phyloP scores from a whole-genome alignment of 495 filamentous ascomycete genomes.

The Chlorociboria aeruginascens region DNA sequence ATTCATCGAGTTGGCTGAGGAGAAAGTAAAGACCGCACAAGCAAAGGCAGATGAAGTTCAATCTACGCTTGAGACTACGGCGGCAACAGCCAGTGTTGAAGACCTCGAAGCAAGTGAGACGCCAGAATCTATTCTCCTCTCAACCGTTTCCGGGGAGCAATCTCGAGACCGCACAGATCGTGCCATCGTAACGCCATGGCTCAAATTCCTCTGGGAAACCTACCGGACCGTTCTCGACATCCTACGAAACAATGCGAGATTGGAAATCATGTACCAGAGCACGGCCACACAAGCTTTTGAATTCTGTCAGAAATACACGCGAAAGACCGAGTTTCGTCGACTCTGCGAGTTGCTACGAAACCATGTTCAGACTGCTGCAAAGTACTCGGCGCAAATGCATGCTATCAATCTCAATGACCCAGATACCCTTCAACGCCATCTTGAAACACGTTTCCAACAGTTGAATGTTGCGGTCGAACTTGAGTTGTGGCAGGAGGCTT shows the following conservation, averaged over 20 bases:
- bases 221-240: slow-evolving; percentile 98
- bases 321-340: slow-evolving; percentile 97
- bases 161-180: slow-evolving; percentile 93
- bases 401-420: slow-evolving; percentile 97
- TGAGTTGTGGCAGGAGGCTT: slow-evolving; percentile 98
- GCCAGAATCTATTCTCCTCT: slow-evolving; percentile 93
- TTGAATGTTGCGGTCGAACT: slow-evolving; percentile 96
- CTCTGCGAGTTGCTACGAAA: slow-evolving; percentile 97
- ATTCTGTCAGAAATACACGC: slow-evolving; percentile 94
- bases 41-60: slow-evolving; percentile 91
- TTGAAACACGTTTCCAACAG: slow-evolving; percentile 97
- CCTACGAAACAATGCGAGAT: slow-evolving; percentile 92
- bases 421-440: slow-evolving; percentile 90
- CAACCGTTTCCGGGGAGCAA: slow-evolving; percentile 96
- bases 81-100: slow-evolving; percentile 67
- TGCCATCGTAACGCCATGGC: slow-evolving; percentile 95
- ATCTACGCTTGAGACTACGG: slow-evolving; percentile 62
- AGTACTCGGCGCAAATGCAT: slow-evolving; percentile 98
- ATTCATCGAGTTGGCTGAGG: slow-evolving; percentile 93
- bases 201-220: slow-evolving; percentile 99
- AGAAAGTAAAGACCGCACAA: slow-evolving; percentile 93
- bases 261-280: slow-evolving; percentile 96
- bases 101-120: slow-evolving; percentile 96
- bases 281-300: slow-evolving; percentile 96
- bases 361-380: slow-evolving; percentile 97